Evolutionary conservation across 805 yeast genomes (phyloP), one percentile per base, ranked within the genome.

Genomic region (Candida nemodendra): DNA sequence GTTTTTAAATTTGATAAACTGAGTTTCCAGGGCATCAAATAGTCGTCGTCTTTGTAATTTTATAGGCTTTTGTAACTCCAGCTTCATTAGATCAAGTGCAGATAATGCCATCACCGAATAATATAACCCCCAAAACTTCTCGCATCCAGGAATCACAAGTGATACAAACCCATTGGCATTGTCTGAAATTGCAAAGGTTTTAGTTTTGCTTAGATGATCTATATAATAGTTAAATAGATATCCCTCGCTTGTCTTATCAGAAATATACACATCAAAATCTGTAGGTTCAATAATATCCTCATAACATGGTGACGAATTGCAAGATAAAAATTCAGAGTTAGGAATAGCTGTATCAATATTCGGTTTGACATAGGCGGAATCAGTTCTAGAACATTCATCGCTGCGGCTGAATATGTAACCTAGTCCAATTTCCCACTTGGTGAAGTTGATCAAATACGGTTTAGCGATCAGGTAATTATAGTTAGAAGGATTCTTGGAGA

Each of bases 101-200:
- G 56, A 38, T 14, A 54, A 32, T 4, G 61, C 60, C n/a, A 59
- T 36, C 3, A 52, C 53, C 4, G 58, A 39, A 2, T 45, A 37
- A 23, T 48, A 48, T 8, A 60, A 36, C 4, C 59, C 54, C 3
- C 48, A 42, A n/a, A 51, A 55, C 4, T 31, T 39, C 13, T 42
- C 27, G 39, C 62, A 52, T 16, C 49, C 44, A 1, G 62, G 61
- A 3, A 59, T 48, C 4, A 58, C 44, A 3, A 59, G 43, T 11
- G 48, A 37, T 18, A 41, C 40, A 32, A 57, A 57, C 38, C 51
- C 63, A 37, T 59, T 54, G 9, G 18, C 16, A 9, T 31, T 18
- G 8, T 42, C 46, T 13, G 37, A 37, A 11, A 41, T 39, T 1
- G 53, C 38, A 33, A 57, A 58, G 2, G 52, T 47, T 31, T 55